Evolutionary conservation across 345 rosid species (phyloP), one percentile per base, ranked within the genome.

Genomic region (Hypericum androsaemum): DNA sequence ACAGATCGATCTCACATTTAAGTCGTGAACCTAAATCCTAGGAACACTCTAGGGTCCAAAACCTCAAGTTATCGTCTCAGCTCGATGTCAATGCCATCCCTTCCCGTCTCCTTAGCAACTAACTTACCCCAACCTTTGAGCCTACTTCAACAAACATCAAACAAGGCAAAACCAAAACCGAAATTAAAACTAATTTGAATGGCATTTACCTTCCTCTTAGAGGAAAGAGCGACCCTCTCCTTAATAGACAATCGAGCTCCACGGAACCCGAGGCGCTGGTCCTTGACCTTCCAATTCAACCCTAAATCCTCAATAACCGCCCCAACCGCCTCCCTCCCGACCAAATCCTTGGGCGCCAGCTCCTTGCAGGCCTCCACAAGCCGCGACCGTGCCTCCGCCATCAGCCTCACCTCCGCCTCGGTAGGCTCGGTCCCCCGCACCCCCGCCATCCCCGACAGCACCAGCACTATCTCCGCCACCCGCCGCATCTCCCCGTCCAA

Each of bases 391-490:
- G 97, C 97, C 67, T 86, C 90, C 45, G 52, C 69, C 32, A 22
- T 22, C 58, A 89, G 58, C 54, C 58, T 64, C 14, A 65, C 35
- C 79, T 89, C 97, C 47, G 66, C 75, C 47, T 71, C 78, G 45
- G 96, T 82, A 5, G 94, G 90, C 6, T 50, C 60, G 65, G 37
- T 65, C 36, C 88, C 97, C 7, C 62, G 58, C 75, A 82, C 79
- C 74, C 78, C 68, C 62, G 80, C 82, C 73, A 86, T 81, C 35
- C 83, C 76, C 16, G 97, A 82, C 65, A 89, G 47, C 53, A 84
- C 83, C 46, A 86, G 64, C 53, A 89, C 94, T 16, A 86, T 82
- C 85, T 89, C 96, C 47, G 97, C 90, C 63, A 84, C 94, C 47
- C 86, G 63, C 49, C 58, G 43, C 59, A 61, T 62, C 49, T 51